These are phyloP conservation scores for Ogataea saltuana DNA, from an alignment of 805 yeast genomes.

Conservation along the genomic window DNA sequence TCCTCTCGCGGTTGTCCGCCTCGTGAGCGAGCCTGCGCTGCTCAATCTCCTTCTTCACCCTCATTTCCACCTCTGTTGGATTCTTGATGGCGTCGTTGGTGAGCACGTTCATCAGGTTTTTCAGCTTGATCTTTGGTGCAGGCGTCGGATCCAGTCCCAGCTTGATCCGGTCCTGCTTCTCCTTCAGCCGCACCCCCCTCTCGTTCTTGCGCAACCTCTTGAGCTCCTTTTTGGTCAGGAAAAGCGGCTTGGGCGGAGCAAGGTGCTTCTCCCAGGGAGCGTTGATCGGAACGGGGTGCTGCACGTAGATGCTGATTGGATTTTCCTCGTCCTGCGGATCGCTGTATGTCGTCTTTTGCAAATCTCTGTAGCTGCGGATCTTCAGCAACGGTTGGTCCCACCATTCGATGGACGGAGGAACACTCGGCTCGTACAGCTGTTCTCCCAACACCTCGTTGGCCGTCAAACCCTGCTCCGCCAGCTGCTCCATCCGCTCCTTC, in stretches of 20 bases:
- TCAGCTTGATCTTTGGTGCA: conserved; percentile 80
- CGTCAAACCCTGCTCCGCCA: conserved; percentile 42
- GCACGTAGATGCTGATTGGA: conserved; percentile 70
- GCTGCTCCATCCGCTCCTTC: conserved; percentile 34
- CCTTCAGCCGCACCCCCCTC: conserved; percentile 62
- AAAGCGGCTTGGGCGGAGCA: conserved; percentile 47
- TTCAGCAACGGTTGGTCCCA: conserved; percentile 73
- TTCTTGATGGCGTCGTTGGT: conserved; percentile 85
- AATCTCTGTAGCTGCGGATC: conserved; percentile 36
- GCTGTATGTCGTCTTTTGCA: conserved; percentile 39
- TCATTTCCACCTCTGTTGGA: conserved; percentile 82
- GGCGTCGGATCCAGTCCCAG: conserved; percentile 87
- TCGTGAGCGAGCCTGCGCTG: conserved; percentile 61
- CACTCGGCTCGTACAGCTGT: conserved; percentile 44
- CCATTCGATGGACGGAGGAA: conserved; percentile 79
- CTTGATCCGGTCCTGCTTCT: conserved; percentile 72
- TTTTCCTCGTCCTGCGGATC: conserved; percentile 39
- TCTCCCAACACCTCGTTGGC: conserved; percentile 61
- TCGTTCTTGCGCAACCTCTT: conserved; percentile 71
- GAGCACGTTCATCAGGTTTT: conserved; percentile 81
- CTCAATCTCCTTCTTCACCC: conserved; percentile 68
- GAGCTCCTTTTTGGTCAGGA: conserved; percentile 73
- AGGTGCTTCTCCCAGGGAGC: conserved; percentile 57
- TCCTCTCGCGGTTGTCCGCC: conserved; percentile 59
- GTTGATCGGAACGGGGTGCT: conserved; percentile 73